phyloP scores from a whole-genome alignment of 169 alveolate genomes.

The Eimeria sp. region DNA sequence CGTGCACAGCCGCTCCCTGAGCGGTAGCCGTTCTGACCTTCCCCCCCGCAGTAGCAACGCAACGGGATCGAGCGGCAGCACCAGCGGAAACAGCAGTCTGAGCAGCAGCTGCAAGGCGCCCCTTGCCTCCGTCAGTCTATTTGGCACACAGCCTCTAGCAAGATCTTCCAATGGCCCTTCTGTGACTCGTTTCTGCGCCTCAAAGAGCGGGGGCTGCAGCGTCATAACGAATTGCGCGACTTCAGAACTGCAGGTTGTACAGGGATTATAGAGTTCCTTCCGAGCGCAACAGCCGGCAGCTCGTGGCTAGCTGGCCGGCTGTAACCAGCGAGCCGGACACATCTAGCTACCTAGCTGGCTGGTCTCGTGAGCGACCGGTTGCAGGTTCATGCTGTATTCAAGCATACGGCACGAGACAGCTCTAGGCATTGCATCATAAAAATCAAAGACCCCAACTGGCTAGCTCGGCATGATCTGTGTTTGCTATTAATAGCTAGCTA shows the following conservation, averaged over 20 bases:
- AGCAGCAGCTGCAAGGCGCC: slow-evolving; percentile 63
- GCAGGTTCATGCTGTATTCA: background rate
- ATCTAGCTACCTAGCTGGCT: background rate
- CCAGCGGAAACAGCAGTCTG: slow-evolving; percentile 6
- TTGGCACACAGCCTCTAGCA: slow-evolving; percentile 20
- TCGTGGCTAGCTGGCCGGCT: slow-evolving; percentile 22
- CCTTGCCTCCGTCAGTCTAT: slow-evolving; percentile 32
- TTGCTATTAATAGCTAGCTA: background rate
- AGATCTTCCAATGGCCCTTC: slow-evolving; percentile 38
- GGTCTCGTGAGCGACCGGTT: background rate
- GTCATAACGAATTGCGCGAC: slow-evolving; percentile 21
- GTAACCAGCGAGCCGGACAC: background rate
- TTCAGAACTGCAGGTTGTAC: background rate
- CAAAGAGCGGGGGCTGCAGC: slow-evolving; percentile 39
- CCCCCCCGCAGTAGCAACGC: slow-evolving; percentile 39
- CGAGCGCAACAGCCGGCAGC: background rate
- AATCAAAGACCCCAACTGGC: background rate
- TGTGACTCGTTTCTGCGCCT: slow-evolving; percentile 61
- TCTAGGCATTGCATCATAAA: background rate
- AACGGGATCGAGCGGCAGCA: background rate
- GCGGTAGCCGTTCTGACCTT: slow-evolving; percentile 25
- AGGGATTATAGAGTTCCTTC: background rate
- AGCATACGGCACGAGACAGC: background rate
- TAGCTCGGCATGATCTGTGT: background rate
- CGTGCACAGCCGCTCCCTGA: background rate